Evolutionary conservation across 2,329 filamentous ascomycete species (phyloP), one percentile per base, ranked within the genome.

Genomic region (Colletotrichum salicis): DNA sequence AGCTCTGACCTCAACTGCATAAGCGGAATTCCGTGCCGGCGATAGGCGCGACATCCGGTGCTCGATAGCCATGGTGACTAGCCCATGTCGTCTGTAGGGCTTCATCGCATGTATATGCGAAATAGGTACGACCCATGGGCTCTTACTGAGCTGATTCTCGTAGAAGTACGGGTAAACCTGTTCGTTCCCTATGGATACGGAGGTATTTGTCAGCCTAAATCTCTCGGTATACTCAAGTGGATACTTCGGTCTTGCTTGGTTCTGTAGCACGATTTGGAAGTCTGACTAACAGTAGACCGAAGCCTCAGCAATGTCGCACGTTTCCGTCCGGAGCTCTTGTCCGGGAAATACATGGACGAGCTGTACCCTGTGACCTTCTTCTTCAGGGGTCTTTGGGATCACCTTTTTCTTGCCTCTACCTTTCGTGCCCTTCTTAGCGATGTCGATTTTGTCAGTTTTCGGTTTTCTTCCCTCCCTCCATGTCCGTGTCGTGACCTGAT

Each of bases 11-110:
- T 60, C 55, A n/a, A 74, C 70, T 29, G 66, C 71, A 2, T 73
- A 29, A 7, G 67, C 24, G 19, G 75, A 59, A n/a, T 74, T 61
- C 24, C 72, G 68, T 24, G 13, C 45, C 2, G 13, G 10, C 15
- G 41, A 22, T 3, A 68, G 70, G 10, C 76, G 76, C 64, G 79
- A 78, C 33, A 82, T 78, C 57, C 78, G 77, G 65, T 83, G 81
- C 33, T 76, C 79, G 15, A 82, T 67, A 4, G 78, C 74, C 76
- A 81, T 77, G 62, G 79, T 80, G 13, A 80, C 70, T 8, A 80
- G 74, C 12, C 58, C 65, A 24, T 71, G 69, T 11, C 27, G 65
- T 4, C 56, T 56, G 24, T 41, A 55, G 1, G n/a, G 29, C 3
- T 51, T 48, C 59, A 71, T 54, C 27, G 35, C 54, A 11, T 64